Base-by-base conservation (phyloP, 176 grass and related monocot species). In the Paspalum vaginatum region DNA sequence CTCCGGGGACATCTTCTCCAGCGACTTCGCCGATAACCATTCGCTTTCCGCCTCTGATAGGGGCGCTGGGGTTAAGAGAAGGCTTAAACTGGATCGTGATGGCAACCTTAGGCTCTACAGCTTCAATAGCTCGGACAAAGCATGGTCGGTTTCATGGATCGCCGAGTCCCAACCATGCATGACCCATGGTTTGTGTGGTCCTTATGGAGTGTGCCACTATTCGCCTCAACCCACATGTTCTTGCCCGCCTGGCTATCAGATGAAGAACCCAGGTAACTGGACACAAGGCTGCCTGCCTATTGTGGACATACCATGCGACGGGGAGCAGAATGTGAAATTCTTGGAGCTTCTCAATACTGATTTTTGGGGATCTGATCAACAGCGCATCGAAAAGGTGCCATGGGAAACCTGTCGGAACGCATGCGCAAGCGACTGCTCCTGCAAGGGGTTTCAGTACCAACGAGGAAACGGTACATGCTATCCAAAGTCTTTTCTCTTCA, bases 401-500 rank as follows among this genome's bases (percentile, higher is more conserved):
- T 8, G 37, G 10, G 15, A 88, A 10, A 0, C 1, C 21, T 88
- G 80, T 12, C 0, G 0, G 74, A 42, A 73, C 0, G 8, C 25
- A 8, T 88, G 86, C 41, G 11, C 7, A 21, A 22, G 1, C 0
- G 74, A 88, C 32, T 88, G 86, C 27, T 58, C 80, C 26, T 88
- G 86, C 1, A 88, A 84, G 61, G 86, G 81, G 5, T 84, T 88
- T 69, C 86, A 88, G 11, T 88, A 88, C 69, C 86, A 84, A 39
- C 22, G 2, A 53, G 86, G 86, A 26, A 88, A 84, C 3, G 86
- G 86, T 1, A 84, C 86, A 25, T 88, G 86, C 61, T 88, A 88
- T 39, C 86, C 86, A 24, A 88, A 88, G 9, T 49, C 61, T 61
- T 38, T 75, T 52, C 81, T 88, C 10, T 88, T 88, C 75, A 88